phyloP scores from a whole-genome alignment of 352 stramenopile species.

The Globisporangium canariense region DNA sequence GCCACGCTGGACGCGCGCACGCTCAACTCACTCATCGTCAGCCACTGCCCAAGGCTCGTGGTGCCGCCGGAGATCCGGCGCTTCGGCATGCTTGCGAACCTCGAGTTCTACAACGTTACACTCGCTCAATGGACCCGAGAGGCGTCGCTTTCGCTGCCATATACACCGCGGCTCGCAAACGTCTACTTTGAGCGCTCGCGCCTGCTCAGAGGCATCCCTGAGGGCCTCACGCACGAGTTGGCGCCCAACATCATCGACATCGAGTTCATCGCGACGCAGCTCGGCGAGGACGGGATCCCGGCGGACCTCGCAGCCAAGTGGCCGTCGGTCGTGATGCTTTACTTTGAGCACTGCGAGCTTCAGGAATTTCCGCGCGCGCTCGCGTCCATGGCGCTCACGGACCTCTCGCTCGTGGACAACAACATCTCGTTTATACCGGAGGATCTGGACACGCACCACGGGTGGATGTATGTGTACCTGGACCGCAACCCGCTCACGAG shows the following conservation, averaged over 20 bases:
- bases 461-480: constrained; percentile 30
- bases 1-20: constrained; percentile 16
- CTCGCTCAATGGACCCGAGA: constrained; percentile 20
- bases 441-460: constrained; percentile 4
- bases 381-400: constrained; percentile 20
- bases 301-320: constrained; percentile 23
- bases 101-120: constrained; percentile 37
- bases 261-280: constrained; percentile 18
- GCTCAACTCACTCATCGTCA: constrained; percentile 28
- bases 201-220: constrained; percentile 11
- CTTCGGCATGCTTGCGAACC: constrained; percentile 23
- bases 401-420: constrained; percentile 32
- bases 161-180: constrained; percentile 20
- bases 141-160: constrained; percentile 17
- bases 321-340: constrained; percentile 25
- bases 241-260: constrained; percentile 25
- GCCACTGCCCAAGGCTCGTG: constrained; percentile 23
- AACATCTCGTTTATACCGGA: constrained; percentile 22
- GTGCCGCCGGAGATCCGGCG: constrained; percentile 21
- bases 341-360: constrained; percentile 28
- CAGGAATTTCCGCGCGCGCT: constrained; percentile 20
- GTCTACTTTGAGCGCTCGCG: constrained; percentile 24
- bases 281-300: constrained; percentile 9
- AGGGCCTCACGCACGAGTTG: constrained; percentile 23
- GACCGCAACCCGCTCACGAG: constrained; percentile 25